Evolutionary conservation across 768 basidiomycete genomes (phyloP).

Genomic region (Hypholoma fasciculare): DNA sequence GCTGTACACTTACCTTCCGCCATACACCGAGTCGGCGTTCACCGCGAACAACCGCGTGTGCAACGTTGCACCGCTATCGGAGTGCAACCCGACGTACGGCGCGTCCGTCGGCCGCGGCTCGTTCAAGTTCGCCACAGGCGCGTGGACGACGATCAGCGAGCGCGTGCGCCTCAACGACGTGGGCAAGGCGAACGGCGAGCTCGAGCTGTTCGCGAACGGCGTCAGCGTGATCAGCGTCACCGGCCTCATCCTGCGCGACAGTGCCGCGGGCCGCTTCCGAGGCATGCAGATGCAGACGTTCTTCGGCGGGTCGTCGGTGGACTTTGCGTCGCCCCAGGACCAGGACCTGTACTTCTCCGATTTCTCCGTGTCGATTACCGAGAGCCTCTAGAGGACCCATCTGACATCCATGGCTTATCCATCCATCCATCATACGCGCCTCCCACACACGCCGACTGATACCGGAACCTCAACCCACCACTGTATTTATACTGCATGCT

Average conservation of each 20-base stretch:
- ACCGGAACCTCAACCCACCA: neutral
- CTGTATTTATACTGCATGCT: slow-evolving; percentile 11
- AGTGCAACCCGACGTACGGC: slow-evolving; percentile 64
- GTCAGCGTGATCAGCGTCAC: slow-evolving; percentile 58
- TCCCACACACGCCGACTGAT: neutral
- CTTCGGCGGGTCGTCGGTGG: slow-evolving; percentile 52
- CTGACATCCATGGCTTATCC: neutral
- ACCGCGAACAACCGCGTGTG: slow-evolving; percentile 50
- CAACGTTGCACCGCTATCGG: slow-evolving; percentile 45
- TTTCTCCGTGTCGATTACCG: slow-evolving; percentile 63
- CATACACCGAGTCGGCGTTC: slow-evolving; percentile 36
- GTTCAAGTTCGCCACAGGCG: slow-evolving; percentile 62
- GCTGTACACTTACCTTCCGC: slow-evolving; percentile 72
- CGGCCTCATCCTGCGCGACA: slow-evolving; percentile 56
- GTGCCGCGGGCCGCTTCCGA: slow-evolving; percentile 49
- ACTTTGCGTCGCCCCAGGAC: slow-evolving; percentile 55
- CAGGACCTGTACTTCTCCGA: slow-evolving; percentile 70
- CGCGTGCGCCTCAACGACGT: slow-evolving; percentile 75
- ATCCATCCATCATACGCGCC: too few relatives aligned
- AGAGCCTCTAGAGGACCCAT: slow-evolving; percentile 22
- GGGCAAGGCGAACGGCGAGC: slow-evolving; percentile 68
- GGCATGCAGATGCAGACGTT: slow-evolving; percentile 80
- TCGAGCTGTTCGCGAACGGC: slow-evolving; percentile 67
- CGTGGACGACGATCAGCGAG: slow-evolving; percentile 69
- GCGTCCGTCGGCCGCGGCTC: slow-evolving; percentile 69